Evolutionary conservation across 73 alveolate species (phyloP), one percentile per base, ranked within the genome.

Genomic region (Blepharisma japonicum): DNA sequence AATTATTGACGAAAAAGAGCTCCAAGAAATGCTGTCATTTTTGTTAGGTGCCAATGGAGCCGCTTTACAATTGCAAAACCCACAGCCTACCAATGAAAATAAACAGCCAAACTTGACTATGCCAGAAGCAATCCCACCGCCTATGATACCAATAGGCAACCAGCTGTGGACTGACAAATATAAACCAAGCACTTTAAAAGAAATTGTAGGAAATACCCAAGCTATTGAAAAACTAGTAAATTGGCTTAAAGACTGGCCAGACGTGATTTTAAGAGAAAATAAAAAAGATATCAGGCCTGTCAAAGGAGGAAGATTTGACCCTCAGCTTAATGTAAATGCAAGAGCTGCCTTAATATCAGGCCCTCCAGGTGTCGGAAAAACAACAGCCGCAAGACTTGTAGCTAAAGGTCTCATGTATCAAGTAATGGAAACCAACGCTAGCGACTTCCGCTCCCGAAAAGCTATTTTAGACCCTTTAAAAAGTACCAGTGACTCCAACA

Each of bases 291-390:
- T 86, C 6, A 83, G 72, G 20, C 83, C 91, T 14, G 74, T 61
- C 38, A 80, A 88, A 81, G 85, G 85, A 32, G 77, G 81, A 68
- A 76, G 92, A 88, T 46, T 79, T 55, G 72, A 89, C 79, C 56
- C 74, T 21, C 74, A 70, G 77, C 86, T 94, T 32, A 96, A 93
- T 78, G 74, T 86, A 0, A 94, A 96, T 85, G 99, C 99, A 14
- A 80, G 88, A 72, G 99, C 99, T 14, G 94, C 91, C 20, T 86
- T 96, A 53, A 82, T 96, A n/a, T 83, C 98, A 4, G 99, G 99
- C 0, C 99, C 98, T 56, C 99, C 99, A 14, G 99, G 99, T 6
- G 92, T 96, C 38, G 99, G 99, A 9, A 96, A 96, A 91, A 95
- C 99, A 38, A 83, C 98, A n/a, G 78, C 97, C 7, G 98, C 94